Evolutionary conservation across 2,329 filamentous ascomycete genomes (phyloP), one percentile per base, ranked within the genome.

Genomic region (Teratosphaeria zuluensis): DNA sequence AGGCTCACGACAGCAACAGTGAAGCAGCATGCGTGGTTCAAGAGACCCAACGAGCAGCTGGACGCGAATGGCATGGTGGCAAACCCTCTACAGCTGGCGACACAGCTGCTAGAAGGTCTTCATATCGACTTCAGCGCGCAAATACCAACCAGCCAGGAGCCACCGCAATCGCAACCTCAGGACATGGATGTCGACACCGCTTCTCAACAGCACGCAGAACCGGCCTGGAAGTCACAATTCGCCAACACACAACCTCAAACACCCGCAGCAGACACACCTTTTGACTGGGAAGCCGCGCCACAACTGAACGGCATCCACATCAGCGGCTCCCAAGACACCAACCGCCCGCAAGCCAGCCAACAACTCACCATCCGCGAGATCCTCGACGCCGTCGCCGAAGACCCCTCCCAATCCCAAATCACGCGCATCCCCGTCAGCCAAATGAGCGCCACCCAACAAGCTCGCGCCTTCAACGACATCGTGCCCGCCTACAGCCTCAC

Each of bases 11-110:
- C 97, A 64, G 83, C 89, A 55, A 86, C 91, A 67, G 87, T 99
- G 64, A 88, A 90, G 61, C 85, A 89, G 63, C 94, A 99, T 74
- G 92, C 92, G 1, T 99, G 94, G 94, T 96, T 90, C 72, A 96
- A 90, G 3, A 83, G 90, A 53, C 80, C 80, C 60, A 99, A 97
- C 72, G 81, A 80, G 33, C 86, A 91, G 66, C 80, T 97, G 55
- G 84, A 85, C 3, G 69, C 81, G 0, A 86, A 91, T 61, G 92
- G 92, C 65, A 84, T 81, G 63, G 81, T 92, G 35, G 82, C 82
- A 11, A 90, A 97, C 67, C 89, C 90, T 0, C 78, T 97, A 62
- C 84, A 85, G 57, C 80, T 99, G 53, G 94, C 94, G n/a, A 95
- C 94, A 0, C 86, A 90, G 69, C 96, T 99, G 90, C 86, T 99